Conservation (phyloP, 169 alveolate genomes). For the Plasmodium vinckei region DNA sequence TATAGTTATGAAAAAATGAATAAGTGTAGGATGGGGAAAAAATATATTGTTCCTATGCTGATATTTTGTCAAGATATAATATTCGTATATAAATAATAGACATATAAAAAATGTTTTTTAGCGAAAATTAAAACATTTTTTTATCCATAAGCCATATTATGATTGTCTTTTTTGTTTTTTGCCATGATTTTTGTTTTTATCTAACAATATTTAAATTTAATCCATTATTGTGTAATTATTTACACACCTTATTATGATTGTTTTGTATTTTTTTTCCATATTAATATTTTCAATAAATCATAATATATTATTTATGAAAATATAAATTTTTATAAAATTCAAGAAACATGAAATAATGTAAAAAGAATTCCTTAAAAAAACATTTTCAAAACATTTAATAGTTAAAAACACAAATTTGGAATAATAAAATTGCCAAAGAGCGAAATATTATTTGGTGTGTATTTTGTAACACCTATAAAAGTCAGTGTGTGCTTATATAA, state of each 20-base stretch:
- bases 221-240: neutral
- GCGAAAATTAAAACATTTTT: slow-evolving; percentile 57
- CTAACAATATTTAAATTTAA: neutral
- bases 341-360: neutral
- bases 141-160: slow-evolving; percentile 1
- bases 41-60: no score
- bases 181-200: neutral
- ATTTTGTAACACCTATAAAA: no score
- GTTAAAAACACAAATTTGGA: neutral
- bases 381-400: neutral
- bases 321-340: neutral
- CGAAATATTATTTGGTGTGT: neutral
- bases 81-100: neutral
- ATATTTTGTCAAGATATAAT: no score
- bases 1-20: no score
- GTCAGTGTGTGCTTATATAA: no score
- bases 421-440: neutral
- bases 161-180: slow-evolving; percentile 1
- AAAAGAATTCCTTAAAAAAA: neutral
- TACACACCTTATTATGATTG: neutral
- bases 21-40: no score
- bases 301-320: neutral
- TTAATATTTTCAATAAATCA: neutral
- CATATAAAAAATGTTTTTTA: slow-evolving; percentile 26
- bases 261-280: neutral